Evolutionary conservation across 169 alveolate species (phyloP).

Genomic region (Amoebophrya sp.): DNA sequence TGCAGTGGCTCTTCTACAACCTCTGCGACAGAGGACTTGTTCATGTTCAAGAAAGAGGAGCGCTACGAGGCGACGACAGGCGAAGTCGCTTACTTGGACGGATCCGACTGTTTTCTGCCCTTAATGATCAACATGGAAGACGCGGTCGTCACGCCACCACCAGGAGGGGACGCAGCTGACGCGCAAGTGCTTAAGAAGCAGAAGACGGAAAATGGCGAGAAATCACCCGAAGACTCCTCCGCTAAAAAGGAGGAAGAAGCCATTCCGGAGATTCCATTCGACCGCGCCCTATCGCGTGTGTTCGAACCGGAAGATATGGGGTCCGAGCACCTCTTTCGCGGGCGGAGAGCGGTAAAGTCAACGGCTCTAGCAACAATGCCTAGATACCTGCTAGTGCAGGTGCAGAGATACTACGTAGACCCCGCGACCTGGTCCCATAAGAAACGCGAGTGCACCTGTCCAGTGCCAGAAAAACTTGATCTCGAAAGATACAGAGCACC

Average conservation of each 20-base stretch:
- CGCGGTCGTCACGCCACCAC: background rate
- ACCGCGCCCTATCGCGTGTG: background rate
- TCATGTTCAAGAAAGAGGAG: conserved; percentile 1
- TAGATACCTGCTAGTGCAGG: conserved; percentile 28
- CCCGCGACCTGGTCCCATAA: conserved; percentile 27
- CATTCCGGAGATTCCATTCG: background rate
- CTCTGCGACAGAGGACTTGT: conserved; percentile 4
- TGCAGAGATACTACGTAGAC: conserved; percentile 28
- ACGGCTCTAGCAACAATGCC: conserved; percentile 32
- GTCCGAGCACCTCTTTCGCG: background rate
- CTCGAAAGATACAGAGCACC: conserved; percentile 31
- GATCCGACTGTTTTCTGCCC: background rate
- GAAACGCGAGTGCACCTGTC: conserved; percentile 27
- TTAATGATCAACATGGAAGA: conserved; percentile 7
- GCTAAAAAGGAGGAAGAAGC: too few relatives aligned
- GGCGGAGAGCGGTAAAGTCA: background rate
- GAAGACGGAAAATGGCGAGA: background rate
- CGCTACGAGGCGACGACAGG: background rate
- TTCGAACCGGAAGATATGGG: background rate
- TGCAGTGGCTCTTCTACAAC: too few relatives aligned
- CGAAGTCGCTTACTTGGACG: background rate
- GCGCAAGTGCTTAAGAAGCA: too few relatives aligned
- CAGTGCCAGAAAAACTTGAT: conserved; percentile 22
- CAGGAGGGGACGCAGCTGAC: too few relatives aligned
- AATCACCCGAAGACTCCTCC: too few relatives aligned